Percentiles rank a stretch among this genome's conserved stretches.
These are phyloP conservation scores for Neonectria coccinea DNA, from an alignment of 2,329 filamentous ascomycete species.

Conservation along the genomic window DNA sequence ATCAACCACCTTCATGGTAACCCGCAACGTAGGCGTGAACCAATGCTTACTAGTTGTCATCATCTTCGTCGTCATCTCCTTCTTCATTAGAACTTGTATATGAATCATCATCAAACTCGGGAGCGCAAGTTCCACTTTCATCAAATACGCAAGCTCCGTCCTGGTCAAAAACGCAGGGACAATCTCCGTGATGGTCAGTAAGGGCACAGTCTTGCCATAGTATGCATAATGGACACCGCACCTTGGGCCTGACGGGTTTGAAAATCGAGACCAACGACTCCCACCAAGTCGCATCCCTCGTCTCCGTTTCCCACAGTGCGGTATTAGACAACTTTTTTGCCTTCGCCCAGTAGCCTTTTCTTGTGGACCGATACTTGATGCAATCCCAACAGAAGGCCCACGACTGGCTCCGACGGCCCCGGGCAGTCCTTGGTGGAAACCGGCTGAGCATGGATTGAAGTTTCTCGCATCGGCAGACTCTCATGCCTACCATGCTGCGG, in stretches of 20 bases:
- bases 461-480: slow-evolving; percentile 28
- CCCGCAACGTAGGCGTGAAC: background rate
- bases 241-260: background rate
- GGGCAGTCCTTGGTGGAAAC: slow-evolving; percentile 31
- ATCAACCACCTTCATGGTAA: background rate
- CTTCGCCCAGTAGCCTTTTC: slow-evolving; percentile 37
- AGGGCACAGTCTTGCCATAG: too few relatives aligned
- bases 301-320: background rate
- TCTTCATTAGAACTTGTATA: slow-evolving; percentile 11
- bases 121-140: too few relatives aligned
- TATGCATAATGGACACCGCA: too few relatives aligned
- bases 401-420: slow-evolving; percentile 26
- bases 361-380: slow-evolving; percentile 37
- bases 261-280: background rate
- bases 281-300: background rate
- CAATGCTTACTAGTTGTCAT: background rate
- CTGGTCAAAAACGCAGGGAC: too few relatives aligned
- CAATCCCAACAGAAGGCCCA: slow-evolving; percentile 43
- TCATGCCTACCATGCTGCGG: too few relatives aligned
- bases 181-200: background rate
- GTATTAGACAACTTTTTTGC: background rate
- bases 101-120: too few relatives aligned
- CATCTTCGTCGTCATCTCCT: slow-evolving; percentile 22
- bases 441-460: slow-evolving; percentile 34
- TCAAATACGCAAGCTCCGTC: too few relatives aligned